These are phyloP conservation scores for Paraphoma sp. DNA, from an alignment of 2,329 filamentous ascomycete genomes.

Conservation along the genomic window DNA sequence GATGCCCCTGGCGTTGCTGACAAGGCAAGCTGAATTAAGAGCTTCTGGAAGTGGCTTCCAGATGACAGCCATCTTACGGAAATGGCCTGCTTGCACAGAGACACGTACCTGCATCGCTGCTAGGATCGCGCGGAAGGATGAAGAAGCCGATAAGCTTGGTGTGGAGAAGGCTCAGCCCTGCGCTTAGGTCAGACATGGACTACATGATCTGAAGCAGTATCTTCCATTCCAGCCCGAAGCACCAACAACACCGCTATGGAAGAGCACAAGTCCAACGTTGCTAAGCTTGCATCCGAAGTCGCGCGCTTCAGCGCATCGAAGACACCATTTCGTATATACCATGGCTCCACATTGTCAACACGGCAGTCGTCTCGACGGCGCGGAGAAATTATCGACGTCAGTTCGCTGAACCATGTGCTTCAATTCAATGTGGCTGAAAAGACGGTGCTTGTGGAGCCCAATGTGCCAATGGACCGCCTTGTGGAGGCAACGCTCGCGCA, in stretches of 20 bases:
- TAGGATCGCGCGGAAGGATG: slow-evolving; percentile 14
- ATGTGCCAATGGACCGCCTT: slow-evolving; percentile 71
- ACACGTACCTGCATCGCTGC: slow-evolving; percentile 2
- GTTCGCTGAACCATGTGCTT: slow-evolving; percentile 56
- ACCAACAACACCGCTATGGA: slow-evolving; percentile 29
- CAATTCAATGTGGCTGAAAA: slow-evolving; percentile 50
- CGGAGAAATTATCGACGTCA: slow-evolving; percentile 57
- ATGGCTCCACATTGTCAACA: slow-evolving; percentile 64
- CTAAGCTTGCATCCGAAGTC: slow-evolving; percentile 43
- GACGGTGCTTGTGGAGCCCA: slow-evolving; percentile 67
- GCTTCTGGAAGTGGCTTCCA: not conserved
- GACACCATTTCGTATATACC: slow-evolving; percentile 62
- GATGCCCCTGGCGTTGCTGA: too few relatives aligned
- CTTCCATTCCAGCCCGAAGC: slow-evolving; percentile 3
- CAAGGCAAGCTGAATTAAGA: not conserved
- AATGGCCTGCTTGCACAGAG: too few relatives aligned
- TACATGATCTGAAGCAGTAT: slow-evolving; percentile 7
- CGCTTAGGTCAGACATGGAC: slow-evolving; percentile 24
- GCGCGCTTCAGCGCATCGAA: slow-evolving; percentile 53
- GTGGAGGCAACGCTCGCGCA: slow-evolving; percentile 63
- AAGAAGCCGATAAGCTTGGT: slow-evolving; percentile 11
- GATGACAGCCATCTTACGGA: too few relatives aligned
- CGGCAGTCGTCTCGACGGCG: slow-evolving; percentile 51
- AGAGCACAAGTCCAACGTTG: slow-evolving; percentile 32
- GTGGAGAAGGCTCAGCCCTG: slow-evolving; percentile 33